Evolutionary conservation across 257 asterid genomes (phyloP).

Genomic region (Solanum piurae): DNA sequence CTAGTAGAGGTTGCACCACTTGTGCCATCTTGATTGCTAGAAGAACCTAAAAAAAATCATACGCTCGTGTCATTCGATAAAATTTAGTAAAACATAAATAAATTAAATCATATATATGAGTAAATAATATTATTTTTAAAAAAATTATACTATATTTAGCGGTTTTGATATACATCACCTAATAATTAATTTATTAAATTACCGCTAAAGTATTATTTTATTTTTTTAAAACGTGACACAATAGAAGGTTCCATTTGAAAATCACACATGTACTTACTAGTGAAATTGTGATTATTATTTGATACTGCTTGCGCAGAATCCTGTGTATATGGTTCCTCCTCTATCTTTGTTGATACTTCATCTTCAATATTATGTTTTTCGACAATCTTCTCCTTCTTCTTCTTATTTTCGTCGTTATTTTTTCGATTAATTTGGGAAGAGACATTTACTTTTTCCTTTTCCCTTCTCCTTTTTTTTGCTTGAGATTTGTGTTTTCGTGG

Average conservation of each 20-base stretch:
- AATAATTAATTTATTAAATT: too few species aligned
- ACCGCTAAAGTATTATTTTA: too few species aligned
- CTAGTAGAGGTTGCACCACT: not conserved
- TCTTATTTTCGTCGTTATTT: not conserved
- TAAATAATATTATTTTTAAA: not conserved
- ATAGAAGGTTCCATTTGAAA: not conserved
- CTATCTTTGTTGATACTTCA: not conserved
- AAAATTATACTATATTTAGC: not conserved
- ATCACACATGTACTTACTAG: not conserved
- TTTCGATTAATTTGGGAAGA: not conserved
- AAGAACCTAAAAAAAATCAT: not conserved
- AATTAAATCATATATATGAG: not conserved
- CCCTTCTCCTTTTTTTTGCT: not conserved
- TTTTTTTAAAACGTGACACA: too few species aligned
- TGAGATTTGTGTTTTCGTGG: not conserved
- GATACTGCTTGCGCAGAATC: not conserved
- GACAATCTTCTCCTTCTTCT: not conserved
- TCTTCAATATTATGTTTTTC: not conserved
- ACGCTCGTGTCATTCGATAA: not conserved
- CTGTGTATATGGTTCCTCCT: not conserved
- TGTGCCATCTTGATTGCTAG: not conserved
- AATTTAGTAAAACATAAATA: not conserved
- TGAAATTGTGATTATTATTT: not conserved
- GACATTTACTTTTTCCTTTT: not conserved
- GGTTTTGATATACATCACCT: not conserved